phyloP scores from a whole-genome alignment of 331 rosid genomes.

The Rosa hybrid region DNA sequence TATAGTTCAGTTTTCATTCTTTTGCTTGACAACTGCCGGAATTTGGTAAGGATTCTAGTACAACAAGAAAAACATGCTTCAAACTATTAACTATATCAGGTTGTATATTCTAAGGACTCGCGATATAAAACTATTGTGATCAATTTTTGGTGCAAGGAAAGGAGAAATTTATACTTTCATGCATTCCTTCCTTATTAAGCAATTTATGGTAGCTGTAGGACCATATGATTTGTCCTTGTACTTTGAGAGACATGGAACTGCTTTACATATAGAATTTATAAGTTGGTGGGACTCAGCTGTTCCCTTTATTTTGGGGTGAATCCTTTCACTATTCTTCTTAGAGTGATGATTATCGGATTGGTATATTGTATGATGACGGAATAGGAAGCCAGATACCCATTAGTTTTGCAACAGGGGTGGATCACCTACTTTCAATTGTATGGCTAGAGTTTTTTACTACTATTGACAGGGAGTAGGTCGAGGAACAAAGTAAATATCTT shows the following conservation, averaged over 20 bases:
- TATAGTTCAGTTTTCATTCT: neutral
- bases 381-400: neutral
- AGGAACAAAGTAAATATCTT: neutral
- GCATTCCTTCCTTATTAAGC: neutral
- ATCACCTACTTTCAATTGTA: neutral
- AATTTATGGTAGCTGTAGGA: neutral
- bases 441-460: neutral
- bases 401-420: neutral
- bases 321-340: neutral
- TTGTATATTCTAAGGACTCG: neutral
- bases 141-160: neutral
- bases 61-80: neutral
- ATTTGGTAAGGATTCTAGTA: neutral
- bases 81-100: neutral
- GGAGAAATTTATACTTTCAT: neutral
- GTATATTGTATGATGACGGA: neutral
- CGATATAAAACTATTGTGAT: neutral
- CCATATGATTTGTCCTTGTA: neutral
- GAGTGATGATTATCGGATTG: neutral
- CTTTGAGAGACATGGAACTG: slow-evolving; percentile 5
- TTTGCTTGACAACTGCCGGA: neutral
- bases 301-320: neutral
- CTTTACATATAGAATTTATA: neutral
- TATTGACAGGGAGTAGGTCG: neutral
- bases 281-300: neutral